These are phyloP conservation scores for Bacterosira constricta DNA, from an alignment of 108 stramenopile genomes.

Conservation along the genomic window DNA sequence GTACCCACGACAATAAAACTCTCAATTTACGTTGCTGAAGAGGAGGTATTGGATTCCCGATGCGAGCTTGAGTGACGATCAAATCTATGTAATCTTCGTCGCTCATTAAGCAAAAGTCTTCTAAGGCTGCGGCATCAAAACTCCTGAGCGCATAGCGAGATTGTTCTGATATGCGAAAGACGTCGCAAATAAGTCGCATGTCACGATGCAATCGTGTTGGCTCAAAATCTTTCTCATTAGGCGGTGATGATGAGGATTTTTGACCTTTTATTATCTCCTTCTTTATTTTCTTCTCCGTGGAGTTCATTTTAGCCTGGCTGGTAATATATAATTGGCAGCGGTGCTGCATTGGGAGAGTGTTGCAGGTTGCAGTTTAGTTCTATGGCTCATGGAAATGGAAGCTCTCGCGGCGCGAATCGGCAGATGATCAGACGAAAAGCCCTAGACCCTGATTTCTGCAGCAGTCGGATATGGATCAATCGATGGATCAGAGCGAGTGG, in stretches of 20 bases:
- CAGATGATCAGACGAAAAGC: too few relatives aligned
- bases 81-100: conserved; percentile 19
- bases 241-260: background rate
- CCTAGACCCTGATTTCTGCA: too few relatives aligned
- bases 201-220: conserved; percentile 19
- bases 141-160: conserved; percentile 19
- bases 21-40: conserved; percentile 24
- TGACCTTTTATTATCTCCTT: background rate
- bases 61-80: conserved; percentile 11
- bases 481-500: too few relatives aligned
- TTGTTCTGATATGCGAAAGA: conserved; percentile 19
- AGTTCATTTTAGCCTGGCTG: too few relatives aligned
- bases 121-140: conserved; percentile 22
- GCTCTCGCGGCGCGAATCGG: too few relatives aligned
- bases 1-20: conserved; percentile 21
- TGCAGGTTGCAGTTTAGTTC: too few relatives aligned
- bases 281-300: background rate
- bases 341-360: too few relatives aligned
- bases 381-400: too few relatives aligned
- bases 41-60: conserved; percentile 18
- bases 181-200: conserved; percentile 23
- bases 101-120: conserved; percentile 35
- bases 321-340: too few relatives aligned
- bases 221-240: conserved; percentile 5
- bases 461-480: too few relatives aligned